These are phyloP conservation scores for Candida tallmaniae DNA, from an alignment of 805 yeast species.

Conservation along the genomic window DNA sequence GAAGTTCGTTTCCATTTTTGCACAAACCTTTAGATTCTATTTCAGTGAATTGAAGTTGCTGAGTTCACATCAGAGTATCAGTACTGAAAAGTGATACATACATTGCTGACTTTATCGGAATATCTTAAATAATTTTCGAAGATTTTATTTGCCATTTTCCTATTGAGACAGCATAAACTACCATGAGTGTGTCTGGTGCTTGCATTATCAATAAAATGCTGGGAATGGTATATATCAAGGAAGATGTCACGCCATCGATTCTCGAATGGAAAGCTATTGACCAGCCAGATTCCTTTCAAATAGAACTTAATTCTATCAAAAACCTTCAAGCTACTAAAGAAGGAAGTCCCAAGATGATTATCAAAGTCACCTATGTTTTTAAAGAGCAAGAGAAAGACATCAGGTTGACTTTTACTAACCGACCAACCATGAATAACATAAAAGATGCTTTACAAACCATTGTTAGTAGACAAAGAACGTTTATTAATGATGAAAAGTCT, in stretches of 20 bases:
- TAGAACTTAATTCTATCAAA: conserved; percentile 32
- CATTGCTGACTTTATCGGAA: too few relatives aligned
- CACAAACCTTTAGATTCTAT: too few relatives aligned
- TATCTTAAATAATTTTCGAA: too few relatives aligned
- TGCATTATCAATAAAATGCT: conserved; percentile 37
- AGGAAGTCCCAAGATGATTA: conserved; percentile 59
- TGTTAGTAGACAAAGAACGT: conserved; percentile 60
- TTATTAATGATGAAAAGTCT: conserved; percentile 31
- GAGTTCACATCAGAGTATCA: too few relatives aligned
- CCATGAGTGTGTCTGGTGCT: conserved; percentile 24
- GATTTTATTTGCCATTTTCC: too few relatives aligned
- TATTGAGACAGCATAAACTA: too few relatives aligned
- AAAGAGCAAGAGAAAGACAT: conserved; percentile 23
- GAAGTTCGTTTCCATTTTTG: too few relatives aligned
- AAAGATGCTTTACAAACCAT: conserved; percentile 65
- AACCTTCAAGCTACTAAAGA: conserved; percentile 69
- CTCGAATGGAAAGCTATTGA: conserved; percentile 44
- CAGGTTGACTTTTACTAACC: conserved; percentile 59
- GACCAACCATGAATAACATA: conserved; percentile 72
- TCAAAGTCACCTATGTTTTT: conserved; percentile 49
- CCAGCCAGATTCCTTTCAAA: conserved; percentile 26
- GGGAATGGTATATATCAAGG: conserved; percentile 38
- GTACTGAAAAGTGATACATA: too few relatives aligned
- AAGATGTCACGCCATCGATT: conserved; percentile 37
- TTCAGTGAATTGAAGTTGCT: too few relatives aligned